Conservation (phyloP, 1,284 basidiomycete genomes). For the Fomitopsis palustris region DNA sequence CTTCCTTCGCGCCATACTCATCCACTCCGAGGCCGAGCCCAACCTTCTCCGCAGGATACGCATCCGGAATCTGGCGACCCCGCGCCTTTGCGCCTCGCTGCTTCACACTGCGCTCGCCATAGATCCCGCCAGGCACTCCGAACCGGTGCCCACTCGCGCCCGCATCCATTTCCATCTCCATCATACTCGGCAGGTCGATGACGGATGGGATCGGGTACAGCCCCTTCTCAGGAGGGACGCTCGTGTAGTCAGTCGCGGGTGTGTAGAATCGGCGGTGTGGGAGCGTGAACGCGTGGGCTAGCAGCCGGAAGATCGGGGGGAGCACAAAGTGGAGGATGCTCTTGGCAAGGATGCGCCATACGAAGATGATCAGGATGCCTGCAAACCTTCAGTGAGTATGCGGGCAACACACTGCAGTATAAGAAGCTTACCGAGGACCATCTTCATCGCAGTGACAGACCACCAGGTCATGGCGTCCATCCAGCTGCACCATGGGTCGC, state of each 20-base stretch:
- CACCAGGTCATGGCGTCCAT: slow-evolving; percentile 53
- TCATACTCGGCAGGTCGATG: slow-evolving; percentile 65
- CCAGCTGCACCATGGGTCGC: slow-evolving; percentile 48
- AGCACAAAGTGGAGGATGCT: slow-evolving; percentile 67
- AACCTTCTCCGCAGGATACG: slow-evolving; percentile 26
- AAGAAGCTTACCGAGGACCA: slow-evolving; percentile 46
- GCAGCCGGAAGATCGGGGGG: slow-evolving; percentile 77
- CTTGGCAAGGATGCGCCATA: slow-evolving; percentile 85
- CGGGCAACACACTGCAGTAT: neutral
- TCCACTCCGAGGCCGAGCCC: slow-evolving; percentile 23
- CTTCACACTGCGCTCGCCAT: slow-evolving; percentile 17
- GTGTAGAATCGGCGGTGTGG: slow-evolving; percentile 84
- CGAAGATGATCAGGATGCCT: slow-evolving; percentile 71
- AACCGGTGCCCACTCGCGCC: slow-evolving; percentile 17
- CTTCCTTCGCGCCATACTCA: slow-evolving; percentile 26
- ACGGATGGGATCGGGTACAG: slow-evolving; percentile 82
- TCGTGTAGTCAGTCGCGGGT: slow-evolving; percentile 82
- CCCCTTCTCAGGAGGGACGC: slow-evolving; percentile 55
- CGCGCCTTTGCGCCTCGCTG: slow-evolving; percentile 6
- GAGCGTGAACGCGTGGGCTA: slow-evolving; percentile 59
- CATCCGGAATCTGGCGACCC: slow-evolving; percentile 10
- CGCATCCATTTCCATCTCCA: slow-evolving; percentile 32
- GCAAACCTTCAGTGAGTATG: neutral
- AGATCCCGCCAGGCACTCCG: slow-evolving; percentile 11
- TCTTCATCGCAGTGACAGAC: slow-evolving; percentile 54